A percentile compares a stretch with the other conserved stretches of the same genome.
These are phyloP conservation scores for Colletotrichum sansevieriae DNA, from an alignment of 2,329 filamentous ascomycete genomes.

Conservation along the genomic window DNA sequence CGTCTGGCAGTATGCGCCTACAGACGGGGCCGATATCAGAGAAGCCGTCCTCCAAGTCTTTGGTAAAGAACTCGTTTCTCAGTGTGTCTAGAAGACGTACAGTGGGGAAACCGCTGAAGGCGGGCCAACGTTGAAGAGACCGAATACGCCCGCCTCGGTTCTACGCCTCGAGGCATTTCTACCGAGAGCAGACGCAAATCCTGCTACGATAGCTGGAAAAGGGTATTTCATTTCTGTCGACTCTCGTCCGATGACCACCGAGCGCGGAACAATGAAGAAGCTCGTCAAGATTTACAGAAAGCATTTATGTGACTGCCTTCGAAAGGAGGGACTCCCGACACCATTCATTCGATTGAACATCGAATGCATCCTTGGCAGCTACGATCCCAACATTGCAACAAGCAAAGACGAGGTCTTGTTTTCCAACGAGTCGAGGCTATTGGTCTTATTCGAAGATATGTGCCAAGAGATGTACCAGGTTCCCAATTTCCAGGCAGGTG, in stretches of 20 bases:
- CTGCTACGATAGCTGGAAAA: slow-evolving; percentile 57
- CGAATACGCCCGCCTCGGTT: slow-evolving; percentile 16
- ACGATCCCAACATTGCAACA: slow-evolving; percentile 80
- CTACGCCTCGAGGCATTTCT: slow-evolving; percentile 69
- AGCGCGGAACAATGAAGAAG: slow-evolving; percentile 70
- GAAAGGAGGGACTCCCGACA: slow-evolving; percentile 54
- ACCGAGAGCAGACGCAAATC: slow-evolving; percentile 63
- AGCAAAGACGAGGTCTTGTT: slow-evolving; percentile 81
- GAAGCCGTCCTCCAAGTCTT: slow-evolving; percentile 74
- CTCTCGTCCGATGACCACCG: slow-evolving; percentile 70
- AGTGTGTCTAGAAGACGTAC: slow-evolving; percentile 61
- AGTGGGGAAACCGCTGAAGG: slow-evolving; percentile 9
- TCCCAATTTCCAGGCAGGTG: not conserved
- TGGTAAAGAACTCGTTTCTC: slow-evolving; percentile 66
- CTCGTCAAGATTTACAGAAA: slow-evolving; percentile 67
- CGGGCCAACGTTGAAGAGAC: slow-evolving; percentile 18
- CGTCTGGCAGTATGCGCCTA: slow-evolving; percentile 74
- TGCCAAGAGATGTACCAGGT: slow-evolving; percentile 56
- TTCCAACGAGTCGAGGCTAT: slow-evolving; percentile 61
- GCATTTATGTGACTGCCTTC: slow-evolving; percentile 55
- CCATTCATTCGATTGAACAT: slow-evolving; percentile 76
- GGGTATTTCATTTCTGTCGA: slow-evolving; percentile 77
- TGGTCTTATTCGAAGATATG: slow-evolving; percentile 61
- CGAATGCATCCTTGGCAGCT: slow-evolving; percentile 70
- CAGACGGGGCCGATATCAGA: slow-evolving; percentile 59